phyloP scores from a whole-genome alignment of 2,329 filamentous ascomycete species.

The Botrytis galanthina region DNA sequence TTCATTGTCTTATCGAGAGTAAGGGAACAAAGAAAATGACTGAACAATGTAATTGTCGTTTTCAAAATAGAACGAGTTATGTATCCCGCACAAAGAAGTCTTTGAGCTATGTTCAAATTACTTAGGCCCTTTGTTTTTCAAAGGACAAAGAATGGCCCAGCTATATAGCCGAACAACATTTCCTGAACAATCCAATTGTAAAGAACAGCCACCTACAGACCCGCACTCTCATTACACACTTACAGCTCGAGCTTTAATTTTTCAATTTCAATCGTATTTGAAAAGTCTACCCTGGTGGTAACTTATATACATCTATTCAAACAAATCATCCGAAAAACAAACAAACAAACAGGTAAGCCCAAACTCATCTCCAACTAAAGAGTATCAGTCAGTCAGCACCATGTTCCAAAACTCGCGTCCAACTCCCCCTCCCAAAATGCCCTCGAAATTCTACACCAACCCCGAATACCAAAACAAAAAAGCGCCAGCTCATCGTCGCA shows the following conservation, averaged over 20 bases:
- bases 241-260: not conserved
- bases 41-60: not conserved
- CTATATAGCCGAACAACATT: not conserved
- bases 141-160: not conserved
- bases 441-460: not conserved
- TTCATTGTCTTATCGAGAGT: not conserved
- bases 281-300: conserved; percentile 11
- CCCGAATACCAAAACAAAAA: not conserved
- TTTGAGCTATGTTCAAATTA: not conserved
- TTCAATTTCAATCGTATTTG: not conserved
- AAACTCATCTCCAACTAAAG: not conserved
- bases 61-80: not conserved
- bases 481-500: not conserved
- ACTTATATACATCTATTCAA: not conserved
- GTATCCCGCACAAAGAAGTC: not conserved
- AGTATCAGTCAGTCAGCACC: not conserved
- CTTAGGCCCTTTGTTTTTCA: not conserved
- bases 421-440: not conserved
- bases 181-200: conserved; percentile 8
- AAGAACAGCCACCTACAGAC: conserved; percentile 1
- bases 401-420: not conserved
- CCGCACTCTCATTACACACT: not conserved
- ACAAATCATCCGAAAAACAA: not conserved
- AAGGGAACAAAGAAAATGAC: not conserved
- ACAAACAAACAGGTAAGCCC: not conserved